Evolutionary conservation across 2,329 filamentous ascomycete species (phyloP).

Genomic region (Diaporthe humulicola): DNA sequence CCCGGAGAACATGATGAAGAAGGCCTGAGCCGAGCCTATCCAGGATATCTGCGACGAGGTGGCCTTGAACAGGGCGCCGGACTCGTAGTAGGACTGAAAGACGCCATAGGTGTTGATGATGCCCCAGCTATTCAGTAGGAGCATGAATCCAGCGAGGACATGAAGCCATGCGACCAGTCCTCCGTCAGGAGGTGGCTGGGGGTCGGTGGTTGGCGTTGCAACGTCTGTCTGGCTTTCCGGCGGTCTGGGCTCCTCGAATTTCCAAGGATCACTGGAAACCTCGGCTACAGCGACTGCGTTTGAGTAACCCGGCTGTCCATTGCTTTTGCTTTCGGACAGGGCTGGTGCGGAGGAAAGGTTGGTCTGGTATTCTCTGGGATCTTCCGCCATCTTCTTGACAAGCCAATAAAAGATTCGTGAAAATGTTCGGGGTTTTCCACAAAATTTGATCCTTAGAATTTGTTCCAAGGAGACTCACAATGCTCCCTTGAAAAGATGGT

Average conservation of each 20-base stretch:
- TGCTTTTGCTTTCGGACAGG: no score
- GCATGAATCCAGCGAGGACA: conserved; percentile 52
- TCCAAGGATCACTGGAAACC: background rate
- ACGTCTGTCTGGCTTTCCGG: background rate
- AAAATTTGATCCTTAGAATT: no score
- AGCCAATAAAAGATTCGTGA: no score
- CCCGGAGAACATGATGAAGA: conserved; percentile 3
- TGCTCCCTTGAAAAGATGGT: no score
- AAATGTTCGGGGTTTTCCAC: no score
- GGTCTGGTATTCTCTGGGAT: no score
- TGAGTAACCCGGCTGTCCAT: background rate
- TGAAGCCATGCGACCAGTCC: conserved; percentile 53
- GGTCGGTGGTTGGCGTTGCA: background rate
- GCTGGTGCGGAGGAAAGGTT: no score
- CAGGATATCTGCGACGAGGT: conserved; percentile 55
- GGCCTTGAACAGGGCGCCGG: conserved; percentile 47
- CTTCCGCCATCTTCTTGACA: no score
- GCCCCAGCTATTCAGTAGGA: conserved; percentile 52
- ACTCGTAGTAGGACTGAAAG: conserved; percentile 60
- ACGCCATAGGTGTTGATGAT: conserved; percentile 53
- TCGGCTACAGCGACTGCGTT: background rate
- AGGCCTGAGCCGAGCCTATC: conserved; percentile 15
- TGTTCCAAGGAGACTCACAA: no score
- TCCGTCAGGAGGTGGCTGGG: conserved; percentile 40
- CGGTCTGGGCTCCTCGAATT: background rate